phyloP scores from a whole-genome alignment of 495 filamentous ascomycete species.

The Neurospora pannonica region DNA sequence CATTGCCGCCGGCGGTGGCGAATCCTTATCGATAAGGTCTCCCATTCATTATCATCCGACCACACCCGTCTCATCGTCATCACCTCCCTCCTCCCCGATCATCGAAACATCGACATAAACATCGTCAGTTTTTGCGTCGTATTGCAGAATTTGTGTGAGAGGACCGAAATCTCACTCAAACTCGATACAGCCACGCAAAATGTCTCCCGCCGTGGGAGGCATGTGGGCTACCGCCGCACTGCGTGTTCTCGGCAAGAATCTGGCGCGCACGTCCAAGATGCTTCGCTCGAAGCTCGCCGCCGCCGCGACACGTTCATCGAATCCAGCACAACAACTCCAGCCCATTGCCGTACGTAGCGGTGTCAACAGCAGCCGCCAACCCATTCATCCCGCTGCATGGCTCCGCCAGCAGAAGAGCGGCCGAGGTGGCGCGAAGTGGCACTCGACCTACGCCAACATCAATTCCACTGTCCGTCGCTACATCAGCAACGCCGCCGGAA shows the following conservation, averaged over 20 bases:
- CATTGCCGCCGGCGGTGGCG: slow-evolving; percentile 1
- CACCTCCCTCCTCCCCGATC: not conserved
- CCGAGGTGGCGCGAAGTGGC: slow-evolving; percentile 49
- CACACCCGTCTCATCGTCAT: slow-evolving; percentile 8
- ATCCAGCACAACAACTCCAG: slow-evolving; percentile 32
- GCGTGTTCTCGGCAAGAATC: slow-evolving; percentile 58
- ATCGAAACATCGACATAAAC: not conserved
- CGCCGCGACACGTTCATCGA: slow-evolving; percentile 35
- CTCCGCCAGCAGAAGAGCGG: slow-evolving; percentile 56
- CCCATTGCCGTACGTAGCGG: slow-evolving; percentile 39
- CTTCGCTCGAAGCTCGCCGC: slow-evolving; percentile 53
- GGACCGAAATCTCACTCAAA: not conserved
- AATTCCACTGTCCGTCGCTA: slow-evolving; percentile 50
- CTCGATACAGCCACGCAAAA: slow-evolving; percentile 25
- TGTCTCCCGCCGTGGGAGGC: slow-evolving; percentile 55
- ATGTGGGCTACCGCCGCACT: slow-evolving; percentile 62
- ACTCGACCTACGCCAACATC: slow-evolving; percentile 52
- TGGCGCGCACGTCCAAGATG: slow-evolving; percentile 52
- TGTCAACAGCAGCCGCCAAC: slow-evolving; percentile 44
- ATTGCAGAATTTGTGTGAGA: not conserved
- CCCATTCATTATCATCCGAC: slow-evolving; percentile 4
- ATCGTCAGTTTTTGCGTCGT: not conserved
- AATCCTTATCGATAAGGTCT: slow-evolving; percentile 19
- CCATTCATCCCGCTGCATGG: slow-evolving; percentile 60
- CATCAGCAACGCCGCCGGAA: slow-evolving; percentile 40